A percentile compares a stretch with the other conserved stretches of the same genome.
Evolutionary conservation across 2,329 filamentous ascomycete genomes (phyloP).

Genomic region (Colletotrichum sp.): DNA sequence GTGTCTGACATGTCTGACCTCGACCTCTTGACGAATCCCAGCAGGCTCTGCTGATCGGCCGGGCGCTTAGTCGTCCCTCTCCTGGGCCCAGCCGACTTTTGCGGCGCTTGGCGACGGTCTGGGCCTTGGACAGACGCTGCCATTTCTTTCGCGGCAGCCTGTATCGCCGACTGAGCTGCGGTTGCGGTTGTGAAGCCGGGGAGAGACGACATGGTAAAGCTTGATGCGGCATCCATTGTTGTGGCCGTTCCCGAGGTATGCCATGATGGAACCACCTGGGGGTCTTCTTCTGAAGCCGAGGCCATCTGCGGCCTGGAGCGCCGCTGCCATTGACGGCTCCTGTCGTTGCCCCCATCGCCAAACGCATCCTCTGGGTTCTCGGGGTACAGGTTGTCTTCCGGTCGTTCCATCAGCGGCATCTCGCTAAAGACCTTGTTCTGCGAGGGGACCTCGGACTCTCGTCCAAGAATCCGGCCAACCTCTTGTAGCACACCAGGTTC

Average conservation of each 20-base stretch:
- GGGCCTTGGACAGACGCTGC: slow-evolving; percentile 15
- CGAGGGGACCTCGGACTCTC: slow-evolving; percentile 57
- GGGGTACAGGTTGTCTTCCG: slow-evolving; percentile 74
- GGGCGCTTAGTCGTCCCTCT: slow-evolving; percentile 36
- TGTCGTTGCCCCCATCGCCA: not conserved
- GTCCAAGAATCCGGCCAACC: slow-evolving; percentile 74
- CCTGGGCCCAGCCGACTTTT: slow-evolving; percentile 21
- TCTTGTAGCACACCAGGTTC: slow-evolving; percentile 65
- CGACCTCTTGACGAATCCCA: slow-evolving; percentile 41
- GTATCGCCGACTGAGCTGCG: slow-evolving; percentile 52
- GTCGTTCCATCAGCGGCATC: slow-evolving; percentile 57
- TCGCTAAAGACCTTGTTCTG: slow-evolving; percentile 58
- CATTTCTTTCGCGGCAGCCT: slow-evolving; percentile 32
- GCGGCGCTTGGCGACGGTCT: slow-evolving; percentile 21
- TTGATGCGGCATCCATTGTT: slow-evolving; percentile 64
- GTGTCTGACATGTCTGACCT: slow-evolving; percentile 8
- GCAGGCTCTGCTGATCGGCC: slow-evolving; percentile 45
- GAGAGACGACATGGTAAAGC: slow-evolving; percentile 63
- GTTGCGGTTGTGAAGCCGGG: slow-evolving; percentile 69
- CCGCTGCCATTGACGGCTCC: slow-evolving; percentile 12
- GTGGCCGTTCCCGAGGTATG: slow-evolving; percentile 40
- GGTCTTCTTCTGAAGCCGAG: not conserved
- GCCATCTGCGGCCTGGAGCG: not conserved
- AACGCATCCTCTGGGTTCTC: slow-evolving; percentile 31
- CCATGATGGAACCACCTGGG: not conserved